These are phyloP conservation scores for Rhypophila decipiens DNA, from an alignment of 495 filamentous ascomycete genomes.

Conservation along the genomic window DNA sequence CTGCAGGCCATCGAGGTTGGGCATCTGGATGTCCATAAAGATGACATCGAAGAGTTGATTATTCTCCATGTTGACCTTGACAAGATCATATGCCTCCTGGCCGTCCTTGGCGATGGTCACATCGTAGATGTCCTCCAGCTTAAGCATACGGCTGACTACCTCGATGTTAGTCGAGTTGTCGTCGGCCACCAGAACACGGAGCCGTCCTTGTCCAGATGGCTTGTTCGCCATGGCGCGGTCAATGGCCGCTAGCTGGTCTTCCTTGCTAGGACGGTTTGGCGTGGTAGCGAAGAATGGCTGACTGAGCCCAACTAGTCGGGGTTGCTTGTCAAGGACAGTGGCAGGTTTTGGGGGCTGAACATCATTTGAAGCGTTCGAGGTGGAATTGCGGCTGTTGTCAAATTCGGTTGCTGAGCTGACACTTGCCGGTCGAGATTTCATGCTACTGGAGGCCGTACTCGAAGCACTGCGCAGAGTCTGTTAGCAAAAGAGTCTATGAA, in stretches of 20 bases:
- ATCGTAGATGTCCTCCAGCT: constrained; percentile 55
- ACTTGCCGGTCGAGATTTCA: constrained; percentile 68
- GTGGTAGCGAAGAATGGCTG: constrained; percentile 76
- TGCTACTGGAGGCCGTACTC: constrained; percentile 40
- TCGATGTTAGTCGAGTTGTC: constrained; percentile 95
- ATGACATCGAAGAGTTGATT: constrained; percentile 71
- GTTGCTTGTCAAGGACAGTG: constrained; percentile 48
- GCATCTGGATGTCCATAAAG: constrained; percentile 96
- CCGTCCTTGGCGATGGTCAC: constrained; percentile 80
- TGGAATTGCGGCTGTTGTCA: constrained; percentile 34
- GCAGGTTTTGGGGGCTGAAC: constrained; percentile 15
- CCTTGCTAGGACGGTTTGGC: constrained; percentile 30
- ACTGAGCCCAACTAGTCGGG: constrained; percentile 74
- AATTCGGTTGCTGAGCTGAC: constrained; percentile 65
- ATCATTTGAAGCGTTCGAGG: constrained; percentile 24
- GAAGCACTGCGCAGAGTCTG: constrained; percentile 33
- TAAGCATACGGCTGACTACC: constrained; percentile 61
- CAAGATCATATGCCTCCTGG: constrained; percentile 79
- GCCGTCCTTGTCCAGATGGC: constrained; percentile 46
- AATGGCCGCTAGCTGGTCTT: constrained; percentile 36
- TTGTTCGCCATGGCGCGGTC: constrained; percentile 48
- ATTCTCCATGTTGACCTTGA: constrained; percentile 73
- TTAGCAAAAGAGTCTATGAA: not conserved
- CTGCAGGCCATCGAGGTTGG: constrained; percentile 82
- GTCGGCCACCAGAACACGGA: constrained; percentile 86